Evolutionary conservation across 768 basidiomycete genomes (phyloP).

Genomic region (Galerina sulciceps): DNA sequence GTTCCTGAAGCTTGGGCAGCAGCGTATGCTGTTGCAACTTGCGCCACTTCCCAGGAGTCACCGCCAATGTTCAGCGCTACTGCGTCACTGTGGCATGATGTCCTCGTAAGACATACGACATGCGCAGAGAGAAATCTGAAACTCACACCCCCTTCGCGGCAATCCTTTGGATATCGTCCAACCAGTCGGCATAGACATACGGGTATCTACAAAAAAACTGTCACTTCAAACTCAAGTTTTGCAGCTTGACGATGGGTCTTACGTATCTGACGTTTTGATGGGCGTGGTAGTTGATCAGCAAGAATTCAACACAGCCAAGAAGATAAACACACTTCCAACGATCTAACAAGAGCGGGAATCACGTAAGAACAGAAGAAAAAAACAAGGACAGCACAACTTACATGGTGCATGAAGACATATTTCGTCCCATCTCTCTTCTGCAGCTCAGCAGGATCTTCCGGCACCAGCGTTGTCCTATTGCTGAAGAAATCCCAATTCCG

Average conservation of each 20-base stretch:
- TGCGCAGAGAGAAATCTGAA: constrained; percentile 19
- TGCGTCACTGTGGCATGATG: constrained; percentile 45
- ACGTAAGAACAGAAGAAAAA: neutral
- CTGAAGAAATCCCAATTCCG: constrained; percentile 15
- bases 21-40: constrained; percentile 52
- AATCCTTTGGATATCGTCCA: constrained; percentile 44
- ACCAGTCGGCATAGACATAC: constrained; percentile 44
- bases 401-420: constrained; percentile 59
- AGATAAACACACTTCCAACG: constrained; percentile 11
- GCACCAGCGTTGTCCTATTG: constrained; percentile 16
- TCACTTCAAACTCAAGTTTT: neutral
- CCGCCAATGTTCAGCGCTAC: constrained; percentile 68
- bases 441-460: constrained; percentile 31
- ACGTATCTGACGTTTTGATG: constrained; percentile 42
- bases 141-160: constrained; percentile 46
- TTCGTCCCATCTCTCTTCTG: constrained; percentile 45
- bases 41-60: constrained; percentile 53
- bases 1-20: constrained; percentile 46
- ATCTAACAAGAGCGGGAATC: neutral
- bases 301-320: neutral
- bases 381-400: constrained; percentile 24
- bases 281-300: neutral
- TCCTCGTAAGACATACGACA: constrained; percentile 16
- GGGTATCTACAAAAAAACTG: constrained; percentile 33
- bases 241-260: constrained; percentile 10